A percentile compares a stretch with the other conserved stretches of the same genome.
These are phyloP conservation scores for Albatrellus ellisii DNA, from an alignment of 768 basidiomycete genomes.

Conservation along the genomic window DNA sequence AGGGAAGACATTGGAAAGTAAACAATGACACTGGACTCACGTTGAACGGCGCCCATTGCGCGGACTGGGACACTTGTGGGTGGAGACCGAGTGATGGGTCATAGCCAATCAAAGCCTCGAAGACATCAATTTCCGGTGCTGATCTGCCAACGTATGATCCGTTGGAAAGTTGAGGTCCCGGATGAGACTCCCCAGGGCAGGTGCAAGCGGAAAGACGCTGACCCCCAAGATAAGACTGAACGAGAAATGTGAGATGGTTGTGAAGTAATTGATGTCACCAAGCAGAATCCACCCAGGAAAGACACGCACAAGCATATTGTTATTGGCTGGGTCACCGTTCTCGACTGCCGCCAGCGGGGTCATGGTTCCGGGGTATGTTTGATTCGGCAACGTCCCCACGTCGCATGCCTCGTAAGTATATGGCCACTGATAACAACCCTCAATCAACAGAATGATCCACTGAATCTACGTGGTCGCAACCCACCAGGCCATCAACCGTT, in stretches of 20 bases:
- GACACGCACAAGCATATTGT: slow-evolving; percentile 31
- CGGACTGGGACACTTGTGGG: slow-evolving; percentile 74
- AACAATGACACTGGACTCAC: background rate
- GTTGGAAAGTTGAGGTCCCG: slow-evolving; percentile 68
- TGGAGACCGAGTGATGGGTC: slow-evolving; percentile 20
- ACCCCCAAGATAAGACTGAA: slow-evolving; percentile 58
- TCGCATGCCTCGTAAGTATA: slow-evolving; percentile 82
- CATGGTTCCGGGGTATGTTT: slow-evolving; percentile 60
- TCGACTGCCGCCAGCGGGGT: slow-evolving; percentile 47
- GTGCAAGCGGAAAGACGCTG: slow-evolving; percentile 84
- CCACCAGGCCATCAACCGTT: slow-evolving; percentile 67
- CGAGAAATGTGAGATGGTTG: slow-evolving; percentile 64
- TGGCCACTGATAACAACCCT: slow-evolving; percentile 41
- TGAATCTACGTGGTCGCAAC: slow-evolving; percentile 12
- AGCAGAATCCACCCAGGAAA: too few species aligned
- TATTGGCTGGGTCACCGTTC: slow-evolving; percentile 37
- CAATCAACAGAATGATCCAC: slow-evolving; percentile 1
- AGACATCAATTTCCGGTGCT: slow-evolving; percentile 85
- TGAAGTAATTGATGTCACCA: too few species aligned
- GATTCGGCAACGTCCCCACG: slow-evolving; percentile 41
- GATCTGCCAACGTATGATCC: slow-evolving; percentile 66
- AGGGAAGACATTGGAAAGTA: slow-evolving; percentile 1
- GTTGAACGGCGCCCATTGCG: slow-evolving; percentile 56
- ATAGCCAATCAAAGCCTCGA: slow-evolving; percentile 63
- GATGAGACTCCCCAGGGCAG: slow-evolving; percentile 74